Evolutionary conservation across 306 rosid genomes (phyloP).

Genomic region (Cucurbita pepo): DNA sequence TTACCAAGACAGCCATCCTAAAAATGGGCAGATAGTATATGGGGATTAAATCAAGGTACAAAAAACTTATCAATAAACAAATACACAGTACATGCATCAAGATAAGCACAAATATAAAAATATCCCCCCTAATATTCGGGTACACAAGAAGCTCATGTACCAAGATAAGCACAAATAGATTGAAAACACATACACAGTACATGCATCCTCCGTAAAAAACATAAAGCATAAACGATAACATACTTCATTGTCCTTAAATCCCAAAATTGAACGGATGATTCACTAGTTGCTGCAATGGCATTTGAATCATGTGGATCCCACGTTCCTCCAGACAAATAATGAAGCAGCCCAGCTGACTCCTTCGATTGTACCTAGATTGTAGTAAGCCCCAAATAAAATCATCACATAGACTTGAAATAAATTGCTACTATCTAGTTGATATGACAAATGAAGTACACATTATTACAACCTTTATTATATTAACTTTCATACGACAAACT

Average conservation of each 20-base stretch:
- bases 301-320: constrained; percentile 96
- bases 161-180: not conserved
- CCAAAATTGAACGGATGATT: constrained; percentile 82
- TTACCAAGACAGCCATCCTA: not conserved
- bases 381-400: constrained; percentile 11
- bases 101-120: not conserved
- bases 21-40: not conserved
- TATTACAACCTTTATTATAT: not conserved
- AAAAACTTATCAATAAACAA: not conserved
- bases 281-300: constrained; percentile 72
- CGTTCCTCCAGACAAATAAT: constrained; percentile 79
- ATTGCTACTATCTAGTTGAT: not conserved
- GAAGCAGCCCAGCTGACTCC: constrained; percentile 77
- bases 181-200: not conserved
- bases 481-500: not conserved
- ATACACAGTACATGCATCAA: no score
- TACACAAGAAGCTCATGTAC: not conserved
- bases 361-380: constrained; percentile 58
- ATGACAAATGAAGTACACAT: not conserved
- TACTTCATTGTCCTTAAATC: constrained; percentile 92
- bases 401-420: constrained; percentile 1
- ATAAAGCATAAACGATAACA: constrained; percentile 13
- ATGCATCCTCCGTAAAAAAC: not conserved
- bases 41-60: not conserved
- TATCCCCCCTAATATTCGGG: not conserved